Percentiles rank a stretch among this genome's conserved stretches.
Conservation (phyloP, 352 stramenopile genomes). For the Phytophthora capsici region DNA sequence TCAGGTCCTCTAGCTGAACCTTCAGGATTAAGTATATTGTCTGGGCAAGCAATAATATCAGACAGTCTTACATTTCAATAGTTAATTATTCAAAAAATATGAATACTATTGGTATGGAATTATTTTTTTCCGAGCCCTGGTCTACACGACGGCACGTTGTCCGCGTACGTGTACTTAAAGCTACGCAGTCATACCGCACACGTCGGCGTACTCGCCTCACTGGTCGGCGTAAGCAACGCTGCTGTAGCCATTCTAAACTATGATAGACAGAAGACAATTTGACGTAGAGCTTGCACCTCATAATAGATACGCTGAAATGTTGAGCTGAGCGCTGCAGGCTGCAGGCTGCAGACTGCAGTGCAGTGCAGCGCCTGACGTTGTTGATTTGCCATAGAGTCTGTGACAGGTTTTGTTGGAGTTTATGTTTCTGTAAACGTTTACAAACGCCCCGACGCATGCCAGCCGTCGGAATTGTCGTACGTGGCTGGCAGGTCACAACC, state of each 20-base stretch:
- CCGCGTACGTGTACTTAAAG: constrained; percentile 46
- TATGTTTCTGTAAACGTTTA: constrained; percentile 18
- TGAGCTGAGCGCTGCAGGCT: not conserved
- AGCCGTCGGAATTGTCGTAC: constrained; percentile 18
- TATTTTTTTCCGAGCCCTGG: too few relatives aligned
- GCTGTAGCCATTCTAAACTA: constrained; percentile 22
- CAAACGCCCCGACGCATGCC: not conserved
- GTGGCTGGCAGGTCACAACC: constrained; percentile 16
- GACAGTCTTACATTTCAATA: too few relatives aligned
- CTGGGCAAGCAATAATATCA: too few relatives aligned
- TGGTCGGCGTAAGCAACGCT: constrained; percentile 38
- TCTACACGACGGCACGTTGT: constrained; percentile 46
- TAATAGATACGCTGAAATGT: not conserved
- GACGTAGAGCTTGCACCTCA: too few relatives aligned
- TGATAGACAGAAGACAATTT: not conserved
- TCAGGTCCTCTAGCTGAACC: too few relatives aligned
- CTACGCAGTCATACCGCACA: constrained; percentile 46
- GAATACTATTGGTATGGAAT: too few relatives aligned
- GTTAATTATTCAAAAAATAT: too few relatives aligned
- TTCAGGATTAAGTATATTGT: too few relatives aligned
- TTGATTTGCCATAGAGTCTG: constrained; percentile 15
- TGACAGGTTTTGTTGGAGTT: not conserved
- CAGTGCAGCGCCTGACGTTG: not conserved
- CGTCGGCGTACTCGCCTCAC: constrained; percentile 34
- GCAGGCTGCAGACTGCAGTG: too few relatives aligned